Percentiles rank a stretch among this genome's conserved stretches.
Evolutionary conservation across 306 rosid species (phyloP).

Genomic region (Pyrus betulifolia): DNA sequence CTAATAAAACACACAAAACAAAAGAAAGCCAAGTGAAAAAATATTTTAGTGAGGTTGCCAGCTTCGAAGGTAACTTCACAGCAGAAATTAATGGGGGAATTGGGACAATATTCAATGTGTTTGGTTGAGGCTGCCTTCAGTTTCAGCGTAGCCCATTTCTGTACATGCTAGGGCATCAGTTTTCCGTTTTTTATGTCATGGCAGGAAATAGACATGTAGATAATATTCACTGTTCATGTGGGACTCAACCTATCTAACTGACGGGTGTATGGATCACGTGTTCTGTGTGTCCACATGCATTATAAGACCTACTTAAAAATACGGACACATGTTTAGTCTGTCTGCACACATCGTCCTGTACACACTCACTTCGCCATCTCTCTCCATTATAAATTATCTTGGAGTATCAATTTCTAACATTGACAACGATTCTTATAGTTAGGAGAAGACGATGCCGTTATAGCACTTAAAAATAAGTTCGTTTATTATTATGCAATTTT

Average conservation of each 20-base stretch:
- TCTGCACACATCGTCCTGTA: too few relatives aligned
- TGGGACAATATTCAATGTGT: slow-evolving; percentile 1
- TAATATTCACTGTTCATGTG: neutral
- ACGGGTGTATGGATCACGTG: too few relatives aligned
- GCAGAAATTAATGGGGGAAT: neutral
- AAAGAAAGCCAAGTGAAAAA: neutral
- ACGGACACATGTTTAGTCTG: too few relatives aligned
- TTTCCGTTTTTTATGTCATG: neutral
- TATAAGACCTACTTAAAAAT: too few relatives aligned
- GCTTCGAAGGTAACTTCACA: neutral
- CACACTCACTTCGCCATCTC: too few relatives aligned
- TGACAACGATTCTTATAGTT: too few relatives aligned
- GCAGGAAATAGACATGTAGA: neutral
- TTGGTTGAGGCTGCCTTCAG: neutral
- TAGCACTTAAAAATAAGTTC: too few relatives aligned
- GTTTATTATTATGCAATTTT: too few relatives aligned
- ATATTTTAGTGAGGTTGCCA: neutral
- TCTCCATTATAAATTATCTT: too few relatives aligned
- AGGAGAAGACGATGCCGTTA: too few relatives aligned
- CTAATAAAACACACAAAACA: neutral
- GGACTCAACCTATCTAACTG: neutral
- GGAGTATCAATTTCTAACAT: too few relatives aligned
- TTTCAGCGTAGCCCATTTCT: neutral
- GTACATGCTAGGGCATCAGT: neutral
- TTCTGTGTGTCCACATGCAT: too few relatives aligned